Base-by-base conservation (phyloP, 805 yeast species). In the Danielia reshetovae region DNA sequence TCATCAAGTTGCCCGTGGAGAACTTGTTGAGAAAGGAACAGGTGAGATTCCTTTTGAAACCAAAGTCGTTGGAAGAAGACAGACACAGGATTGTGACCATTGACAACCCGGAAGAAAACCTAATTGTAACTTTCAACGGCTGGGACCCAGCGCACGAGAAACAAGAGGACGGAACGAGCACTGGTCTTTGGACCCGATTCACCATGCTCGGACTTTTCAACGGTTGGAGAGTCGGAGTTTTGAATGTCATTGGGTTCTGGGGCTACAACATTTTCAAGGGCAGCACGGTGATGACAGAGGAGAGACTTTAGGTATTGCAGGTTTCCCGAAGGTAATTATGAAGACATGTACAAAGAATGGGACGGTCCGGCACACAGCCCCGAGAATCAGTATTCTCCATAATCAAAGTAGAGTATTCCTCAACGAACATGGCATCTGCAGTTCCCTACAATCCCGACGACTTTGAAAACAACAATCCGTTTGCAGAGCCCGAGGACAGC, bases 171-270 rank as follows among this genome's bases (percentile, higher is more conserved):
- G 36, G 22, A 6, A n/a, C 25, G 4, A 21, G 19, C n/a, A 46
- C 70, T 70, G 32, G 72, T 2, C 34, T 76, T 75, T 43, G 70
- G 45, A 72, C 72, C 27, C 48, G 54, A 15, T 33, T 60, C 12
- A 47, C 47, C 24, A 39, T 42, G 16, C 40, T 60, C 22, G 68
- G 68, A 1, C 55, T 68, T 35, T 89, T 85, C 70, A 74, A 90
- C 46, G 98, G 97, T 24, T 90, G 97, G 97, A 75, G 86, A 55
- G 79, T 87, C 27, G 94, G 95, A 18, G 68, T 85, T 8, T 57
- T 87, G 38, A 86, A 90, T 41, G 74, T 85, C 3, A 57, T 85
- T 31, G 93, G 95, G 8, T 80, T 81, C 33, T 90, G 94, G 83
- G 89, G 95, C 2, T 70, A 84, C 45, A 71, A 75, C 34, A 61